phyloP scores from a whole-genome alignment of 805 yeast genomes.

The Candida schatavii region DNA sequence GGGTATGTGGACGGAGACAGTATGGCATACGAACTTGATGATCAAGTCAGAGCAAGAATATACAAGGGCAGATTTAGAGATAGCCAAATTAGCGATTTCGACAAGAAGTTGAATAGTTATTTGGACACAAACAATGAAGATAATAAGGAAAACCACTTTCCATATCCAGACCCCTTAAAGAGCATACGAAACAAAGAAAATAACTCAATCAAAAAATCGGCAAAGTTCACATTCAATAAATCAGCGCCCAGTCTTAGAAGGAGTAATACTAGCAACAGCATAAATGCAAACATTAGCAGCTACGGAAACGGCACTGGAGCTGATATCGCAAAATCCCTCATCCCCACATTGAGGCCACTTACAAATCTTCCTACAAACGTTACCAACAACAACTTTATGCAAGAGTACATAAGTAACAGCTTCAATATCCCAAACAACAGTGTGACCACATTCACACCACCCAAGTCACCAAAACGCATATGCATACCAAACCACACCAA shows the following conservation, averaged over 20 bases:
- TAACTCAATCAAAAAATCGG: conserved; percentile 19
- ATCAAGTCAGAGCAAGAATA: conserved; percentile 32
- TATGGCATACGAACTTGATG: conserved; percentile 30
- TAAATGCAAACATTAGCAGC: neutral
- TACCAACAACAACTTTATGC: conserved; percentile 9
- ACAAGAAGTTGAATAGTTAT: conserved; percentile 26
- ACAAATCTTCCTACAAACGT: conserved; percentile 12
- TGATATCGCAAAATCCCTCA: conserved; percentile 11
- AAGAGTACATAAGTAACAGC: neutral
- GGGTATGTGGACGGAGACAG: conserved; percentile 24
- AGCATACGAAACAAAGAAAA: conserved; percentile 10
- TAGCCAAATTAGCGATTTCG: conserved; percentile 20
- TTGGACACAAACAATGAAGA: too few species aligned
- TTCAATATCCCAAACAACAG: neutral
- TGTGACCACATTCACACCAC: neutral
- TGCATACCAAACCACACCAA: conserved; percentile 41
- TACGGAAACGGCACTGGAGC: neutral
- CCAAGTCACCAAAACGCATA: conserved; percentile 36
- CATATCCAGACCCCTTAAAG: conserved; percentile 25
- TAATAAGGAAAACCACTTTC: conserved; percentile 32
- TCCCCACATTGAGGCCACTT: conserved; percentile 29
- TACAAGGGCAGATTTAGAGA: conserved; percentile 31
- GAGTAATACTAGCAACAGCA: neutral
- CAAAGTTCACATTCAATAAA: conserved; percentile 15
- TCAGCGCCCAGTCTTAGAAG: conserved; percentile 9